Evolutionary conservation across 371 early-diverging fungal species (phyloP), one percentile per base, ranked within the genome.

Genomic region (Syncephalastrum racemosum): DNA sequence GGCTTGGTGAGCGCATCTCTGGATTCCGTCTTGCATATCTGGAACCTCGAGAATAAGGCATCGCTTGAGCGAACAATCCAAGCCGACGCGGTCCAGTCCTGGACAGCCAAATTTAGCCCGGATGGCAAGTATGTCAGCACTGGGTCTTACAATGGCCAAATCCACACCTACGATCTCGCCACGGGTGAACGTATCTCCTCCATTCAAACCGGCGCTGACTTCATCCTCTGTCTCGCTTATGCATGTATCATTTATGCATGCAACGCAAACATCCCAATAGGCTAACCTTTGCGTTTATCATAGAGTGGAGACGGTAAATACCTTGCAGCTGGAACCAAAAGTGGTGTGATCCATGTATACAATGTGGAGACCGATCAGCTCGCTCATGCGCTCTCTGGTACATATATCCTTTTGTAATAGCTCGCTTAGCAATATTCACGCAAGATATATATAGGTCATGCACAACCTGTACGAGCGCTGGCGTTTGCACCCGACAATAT

Each of bases 221-320:
- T 92, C 55, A 68, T 89, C 27, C 83, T 91, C 85, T 83, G 83
- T 42, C 71, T 87, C 42, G 90, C 91, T 39, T 90, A 85, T 70
- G 90, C 90, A 81, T 66, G 82, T 8, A 1, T 41, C 22, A 13
- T 23, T 41, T 5, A 14, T 20, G 0, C 45, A 13, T 22, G 24
- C 3, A 3, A 25, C 25, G 43, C n/a, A 0, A 15, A 44, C 0
- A 7, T 15, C 45, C 12, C 41, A 18, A 50, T 2, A 0, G 6
- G 25, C 16, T 31, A 15, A 15, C 10, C 8, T 16, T 24, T 20
- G 16, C 42, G 10, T 13, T 51, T 13, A n/a, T 15, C 14, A 24
- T 58, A 90, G 90, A 88, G 88, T 56, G 87, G 90, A 13, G 88
- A 91, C 63, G 92, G 91, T 5, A 79, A 81, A 58, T 85, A 84